phyloP scores from a whole-genome alignment of 2,329 filamentous ascomycete species.

The Lasiodiplodia sp. region DNA sequence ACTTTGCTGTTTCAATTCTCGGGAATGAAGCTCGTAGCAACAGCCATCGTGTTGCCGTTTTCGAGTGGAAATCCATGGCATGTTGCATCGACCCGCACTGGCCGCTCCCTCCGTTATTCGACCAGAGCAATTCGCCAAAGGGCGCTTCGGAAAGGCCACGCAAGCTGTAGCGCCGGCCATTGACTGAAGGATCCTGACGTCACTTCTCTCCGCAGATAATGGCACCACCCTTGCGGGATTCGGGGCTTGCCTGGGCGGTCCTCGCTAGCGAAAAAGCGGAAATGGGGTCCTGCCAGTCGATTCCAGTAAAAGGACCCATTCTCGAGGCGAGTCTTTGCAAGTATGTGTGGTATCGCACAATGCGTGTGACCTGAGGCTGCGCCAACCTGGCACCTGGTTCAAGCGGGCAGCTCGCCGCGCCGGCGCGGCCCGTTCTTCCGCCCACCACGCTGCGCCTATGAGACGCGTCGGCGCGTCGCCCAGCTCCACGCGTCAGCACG shows the following conservation, averaged over 20 bases:
- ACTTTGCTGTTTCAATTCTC: not conserved
- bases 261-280: not conserved
- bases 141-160: not conserved
- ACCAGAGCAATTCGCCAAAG: not conserved
- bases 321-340: not conserved
- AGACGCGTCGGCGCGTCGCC: not conserved
- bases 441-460: not conserved
- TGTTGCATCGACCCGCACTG: not conserved
- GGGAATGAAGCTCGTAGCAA: not conserved
- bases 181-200: constrained; percentile 3
- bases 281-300: not conserved
- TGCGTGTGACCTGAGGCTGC: constrained; percentile 11
- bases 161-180: not conserved
- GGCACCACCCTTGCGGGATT: not conserved
- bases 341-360: not conserved
- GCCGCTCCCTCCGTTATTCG: not conserved
- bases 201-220: constrained; percentile 1
- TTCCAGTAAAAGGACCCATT: not conserved
- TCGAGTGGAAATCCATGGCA: not conserved
- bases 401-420: not conserved
- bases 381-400: not conserved
- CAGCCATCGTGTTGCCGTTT: not conserved
- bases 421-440: constrained; percentile 8
- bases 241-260: not conserved
- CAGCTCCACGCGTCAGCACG: not conserved